Conservation (phyloP, 495 filamentous ascomycete species). For the Penicillium goetzii region DNA sequence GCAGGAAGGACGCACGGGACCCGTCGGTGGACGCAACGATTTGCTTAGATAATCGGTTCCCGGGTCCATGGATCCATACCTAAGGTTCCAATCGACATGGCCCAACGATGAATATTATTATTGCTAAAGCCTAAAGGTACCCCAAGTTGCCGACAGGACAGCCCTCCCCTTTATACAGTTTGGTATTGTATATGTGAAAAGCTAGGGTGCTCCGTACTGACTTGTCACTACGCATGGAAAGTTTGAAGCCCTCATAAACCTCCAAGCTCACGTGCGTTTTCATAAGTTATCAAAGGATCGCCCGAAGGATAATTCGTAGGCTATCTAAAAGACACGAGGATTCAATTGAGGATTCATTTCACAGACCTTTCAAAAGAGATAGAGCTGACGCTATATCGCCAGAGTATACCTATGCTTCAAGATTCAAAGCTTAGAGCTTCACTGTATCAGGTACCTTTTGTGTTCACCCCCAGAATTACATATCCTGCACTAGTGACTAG, state of each 20-base stretch:
- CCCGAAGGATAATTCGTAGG: neutral
- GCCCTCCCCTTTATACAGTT: neutral
- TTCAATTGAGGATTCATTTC: too few relatives aligned
- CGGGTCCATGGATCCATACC: neutral
- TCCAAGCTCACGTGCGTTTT: too few relatives aligned
- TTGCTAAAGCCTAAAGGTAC: neutral
- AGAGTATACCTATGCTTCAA: neutral
- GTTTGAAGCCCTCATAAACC: neutral
- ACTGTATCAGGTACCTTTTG: too few relatives aligned
- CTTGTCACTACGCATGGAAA: neutral
- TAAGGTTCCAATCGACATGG: neutral
- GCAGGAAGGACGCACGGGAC: neutral
- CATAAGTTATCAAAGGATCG: too few relatives aligned
- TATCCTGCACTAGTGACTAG: too few relatives aligned
- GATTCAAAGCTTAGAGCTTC: neutral
- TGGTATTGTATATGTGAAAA: too few relatives aligned
- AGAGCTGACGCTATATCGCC: too few relatives aligned
- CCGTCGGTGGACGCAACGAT: too few relatives aligned
- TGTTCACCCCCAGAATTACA: too few relatives aligned
- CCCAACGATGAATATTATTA: neutral
- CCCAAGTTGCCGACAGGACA: neutral
- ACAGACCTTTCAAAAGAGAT: too few relatives aligned
- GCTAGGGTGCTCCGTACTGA: too few relatives aligned
- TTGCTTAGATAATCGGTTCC: constrained; percentile 14
- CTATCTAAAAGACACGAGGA: neutral